Evolutionary conservation across 108 stramenopile genomes (phyloP).

Genomic region (Chaetoceros muelleri): DNA sequence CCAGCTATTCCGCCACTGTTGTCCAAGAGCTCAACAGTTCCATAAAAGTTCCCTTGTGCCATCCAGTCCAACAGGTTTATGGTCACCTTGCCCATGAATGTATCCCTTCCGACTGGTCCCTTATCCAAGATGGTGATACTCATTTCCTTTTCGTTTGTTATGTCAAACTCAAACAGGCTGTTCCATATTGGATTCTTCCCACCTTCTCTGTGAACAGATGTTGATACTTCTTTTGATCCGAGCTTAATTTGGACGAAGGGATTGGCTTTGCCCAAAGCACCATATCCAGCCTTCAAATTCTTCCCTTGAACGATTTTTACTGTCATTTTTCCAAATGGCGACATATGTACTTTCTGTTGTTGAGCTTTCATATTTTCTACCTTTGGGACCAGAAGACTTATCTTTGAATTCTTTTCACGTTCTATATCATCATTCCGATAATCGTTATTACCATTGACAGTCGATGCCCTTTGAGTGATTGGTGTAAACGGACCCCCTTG

Average conservation of each 20-base stretch:
- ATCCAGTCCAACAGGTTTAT: conserved; percentile 79
- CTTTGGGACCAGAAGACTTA: background rate
- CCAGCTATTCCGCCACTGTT: conserved; percentile 51
- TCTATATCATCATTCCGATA: background rate
- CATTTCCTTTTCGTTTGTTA: conserved; percentile 64
- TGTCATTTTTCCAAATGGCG: conserved; percentile 41
- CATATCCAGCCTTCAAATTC: conserved; percentile 69
- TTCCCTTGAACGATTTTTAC: conserved; percentile 53
- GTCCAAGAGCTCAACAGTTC: conserved; percentile 60
- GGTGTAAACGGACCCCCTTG: background rate
- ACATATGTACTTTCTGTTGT: background rate
- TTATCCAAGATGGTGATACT: conserved; percentile 61
- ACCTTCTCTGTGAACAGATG: conserved; percentile 44
- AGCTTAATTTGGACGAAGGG: conserved; percentile 62
- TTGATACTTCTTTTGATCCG: conserved; percentile 34
- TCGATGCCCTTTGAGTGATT: background rate
- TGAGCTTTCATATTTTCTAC: background rate
- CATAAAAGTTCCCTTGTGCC: conserved; percentile 56
- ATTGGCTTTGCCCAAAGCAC: conserved; percentile 71
- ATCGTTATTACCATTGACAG: background rate
- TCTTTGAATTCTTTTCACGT: background rate
- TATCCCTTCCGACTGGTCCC: conserved; percentile 70
- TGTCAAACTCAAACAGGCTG: conserved; percentile 73
- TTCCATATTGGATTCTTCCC: conserved; percentile 80
- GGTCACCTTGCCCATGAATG: conserved; percentile 68